Conservation (phyloP, 257 asterid genomes). For the Gardenia jasminoides region DNA sequence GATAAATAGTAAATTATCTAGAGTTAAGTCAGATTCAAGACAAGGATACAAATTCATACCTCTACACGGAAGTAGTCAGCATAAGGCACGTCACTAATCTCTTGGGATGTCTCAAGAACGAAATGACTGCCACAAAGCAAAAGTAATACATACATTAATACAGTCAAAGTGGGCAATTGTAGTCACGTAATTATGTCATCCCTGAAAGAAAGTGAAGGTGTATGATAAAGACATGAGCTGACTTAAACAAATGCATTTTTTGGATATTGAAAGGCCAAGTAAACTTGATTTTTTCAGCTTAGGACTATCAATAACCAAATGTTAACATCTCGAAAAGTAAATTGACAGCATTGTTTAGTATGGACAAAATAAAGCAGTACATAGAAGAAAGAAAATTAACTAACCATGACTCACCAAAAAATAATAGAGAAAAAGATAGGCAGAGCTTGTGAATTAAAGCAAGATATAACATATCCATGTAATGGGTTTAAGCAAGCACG, state of each 20-base stretch:
- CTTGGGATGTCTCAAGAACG: conserved; percentile 80
- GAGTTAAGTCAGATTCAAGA: background rate
- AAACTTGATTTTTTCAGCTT: background rate
- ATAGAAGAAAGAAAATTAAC: background rate
- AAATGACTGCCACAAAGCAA: conserved; percentile 58
- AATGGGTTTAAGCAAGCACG: background rate
- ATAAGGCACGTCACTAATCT: conserved; percentile 79
- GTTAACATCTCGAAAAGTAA: background rate
- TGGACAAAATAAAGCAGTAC: background rate
- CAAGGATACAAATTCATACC: conserved; percentile 45
- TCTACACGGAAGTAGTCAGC: conserved; percentile 92
- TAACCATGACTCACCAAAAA: background rate
- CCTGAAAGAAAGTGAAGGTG: background rate
- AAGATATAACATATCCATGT: background rate
- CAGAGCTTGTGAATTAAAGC: background rate
- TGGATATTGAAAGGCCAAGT: background rate
- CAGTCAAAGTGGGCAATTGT: background rate
- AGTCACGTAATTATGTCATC: background rate
- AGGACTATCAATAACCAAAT: background rate
- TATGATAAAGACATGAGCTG: background rate
- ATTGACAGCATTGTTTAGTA: background rate
- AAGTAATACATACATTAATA: conserved; percentile 1
- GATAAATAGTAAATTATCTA: no score
- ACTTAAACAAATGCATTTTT: background rate
- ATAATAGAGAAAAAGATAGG: background rate